Percentiles rank a stretch among this genome's conserved stretches.
Conservation (phyloP, 176 grass and related monocot genomes). For the Phoenix roebelenii region DNA sequence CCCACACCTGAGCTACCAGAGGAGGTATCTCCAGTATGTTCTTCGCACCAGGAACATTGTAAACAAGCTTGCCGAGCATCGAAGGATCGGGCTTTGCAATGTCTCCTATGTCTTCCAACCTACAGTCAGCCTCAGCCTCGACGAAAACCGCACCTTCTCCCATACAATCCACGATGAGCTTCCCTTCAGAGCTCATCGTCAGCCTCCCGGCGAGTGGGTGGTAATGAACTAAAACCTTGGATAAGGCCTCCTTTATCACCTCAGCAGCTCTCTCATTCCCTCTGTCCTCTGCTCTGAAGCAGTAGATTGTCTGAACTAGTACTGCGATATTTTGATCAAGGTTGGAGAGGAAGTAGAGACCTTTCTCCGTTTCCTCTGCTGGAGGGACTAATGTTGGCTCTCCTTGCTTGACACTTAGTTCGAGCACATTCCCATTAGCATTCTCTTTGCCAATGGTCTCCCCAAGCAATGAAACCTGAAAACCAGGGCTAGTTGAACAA, state of each 20-base stretch:
- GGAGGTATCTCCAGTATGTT: constrained; percentile 63
- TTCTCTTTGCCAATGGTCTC: too few species aligned
- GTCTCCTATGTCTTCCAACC: constrained; percentile 50
- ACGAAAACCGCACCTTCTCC: constrained; percentile 65
- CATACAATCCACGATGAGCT: constrained; percentile 51
- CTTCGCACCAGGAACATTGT: constrained; percentile 56
- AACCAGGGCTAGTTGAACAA: too few species aligned
- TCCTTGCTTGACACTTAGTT: constrained; percentile 30
- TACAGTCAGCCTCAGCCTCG: constrained; percentile 42
- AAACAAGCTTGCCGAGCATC: constrained; percentile 59
- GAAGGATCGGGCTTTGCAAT: constrained; percentile 38
- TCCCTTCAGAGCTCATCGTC: constrained; percentile 30
- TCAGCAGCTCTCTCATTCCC: constrained; percentile 10
- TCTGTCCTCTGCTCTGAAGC: constrained; percentile 28
- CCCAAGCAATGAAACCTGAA: too few species aligned
- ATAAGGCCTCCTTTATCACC: constrained; percentile 40
- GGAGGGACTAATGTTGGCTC: constrained; percentile 41
- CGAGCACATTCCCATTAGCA: not conserved
- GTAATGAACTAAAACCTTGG: constrained; percentile 47
- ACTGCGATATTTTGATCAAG: constrained; percentile 79
- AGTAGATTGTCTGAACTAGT: constrained; percentile 66
- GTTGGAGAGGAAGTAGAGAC: constrained; percentile 59
- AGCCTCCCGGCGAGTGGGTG: constrained; percentile 55
- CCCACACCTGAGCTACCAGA: constrained; percentile 48
- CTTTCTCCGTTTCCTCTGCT: constrained; percentile 16